phyloP scores from a whole-genome alignment of 2,329 filamentous ascomycete species.

The Fonsecaea erecta region DNA sequence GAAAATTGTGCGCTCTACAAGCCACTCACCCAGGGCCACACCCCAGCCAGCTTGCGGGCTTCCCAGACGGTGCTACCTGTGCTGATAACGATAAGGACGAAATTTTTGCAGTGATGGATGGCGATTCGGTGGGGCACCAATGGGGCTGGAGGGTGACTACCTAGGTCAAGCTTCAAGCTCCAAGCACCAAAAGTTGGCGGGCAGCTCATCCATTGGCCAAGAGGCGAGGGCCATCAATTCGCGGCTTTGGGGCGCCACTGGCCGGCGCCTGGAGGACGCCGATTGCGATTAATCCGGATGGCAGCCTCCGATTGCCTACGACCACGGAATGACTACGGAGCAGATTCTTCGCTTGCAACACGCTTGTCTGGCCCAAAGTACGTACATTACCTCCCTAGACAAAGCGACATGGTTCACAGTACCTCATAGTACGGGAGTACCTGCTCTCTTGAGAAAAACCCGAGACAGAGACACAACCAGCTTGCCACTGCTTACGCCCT shows the following conservation, averaged over 20 bases:
- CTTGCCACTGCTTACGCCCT: not conserved
- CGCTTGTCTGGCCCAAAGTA: too few relatives aligned
- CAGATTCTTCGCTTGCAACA: too few relatives aligned
- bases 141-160: not conserved
- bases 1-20: slow-evolving; percentile 9
- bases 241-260: not conserved
- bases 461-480: too few relatives aligned
- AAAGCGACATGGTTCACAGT: too few relatives aligned
- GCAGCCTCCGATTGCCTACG: not conserved
- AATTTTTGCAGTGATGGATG: slow-evolving; percentile 7
- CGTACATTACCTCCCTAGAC: too few relatives aligned
- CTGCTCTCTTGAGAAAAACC: too few relatives aligned
- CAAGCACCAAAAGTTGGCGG: slow-evolving; percentile 2
- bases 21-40: slow-evolving; percentile 4
- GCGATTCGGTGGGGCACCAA: not conserved
- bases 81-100: slow-evolving; percentile 30
- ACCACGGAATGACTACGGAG: too few relatives aligned
- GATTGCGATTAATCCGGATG: not conserved
- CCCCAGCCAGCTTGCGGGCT: not conserved
- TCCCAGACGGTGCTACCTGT: not conserved
- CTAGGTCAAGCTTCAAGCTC: too few relatives aligned
- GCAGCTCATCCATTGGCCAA: slow-evolving; percentile 13
- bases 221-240: slow-evolving; percentile 2
- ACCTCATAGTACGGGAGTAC: too few relatives aligned
- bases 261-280: slow-evolving; percentile 5